Evolutionary conservation across 306 rosid species (phyloP).

Genomic region (Prosopis cineraria): DNA sequence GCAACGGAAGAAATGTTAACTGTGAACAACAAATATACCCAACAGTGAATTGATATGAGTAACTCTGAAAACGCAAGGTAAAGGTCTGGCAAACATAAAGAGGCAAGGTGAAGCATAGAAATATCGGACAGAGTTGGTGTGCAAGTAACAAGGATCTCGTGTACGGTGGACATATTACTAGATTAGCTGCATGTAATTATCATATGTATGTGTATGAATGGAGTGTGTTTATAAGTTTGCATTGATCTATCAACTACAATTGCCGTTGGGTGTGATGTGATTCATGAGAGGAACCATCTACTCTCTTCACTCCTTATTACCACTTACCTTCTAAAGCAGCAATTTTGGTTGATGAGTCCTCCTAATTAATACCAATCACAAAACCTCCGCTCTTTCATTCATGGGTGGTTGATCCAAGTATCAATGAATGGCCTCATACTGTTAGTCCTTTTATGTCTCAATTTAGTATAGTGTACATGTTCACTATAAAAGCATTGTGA

Average conservation of each 20-base stretch:
- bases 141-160: slow-evolving; percentile 1
- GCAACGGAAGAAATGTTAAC: too few relatives aligned
- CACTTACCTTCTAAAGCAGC: slow-evolving; percentile 7
- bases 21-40: neutral
- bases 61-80: neutral
- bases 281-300: slow-evolving; percentile 3
- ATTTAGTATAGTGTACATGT: neutral
- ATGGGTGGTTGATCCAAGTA: slow-evolving; percentile 11
- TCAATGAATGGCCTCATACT: slow-evolving; percentile 16
- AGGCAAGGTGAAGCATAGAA: neutral
- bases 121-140: slow-evolving; percentile 13
- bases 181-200: slow-evolving; percentile 26
- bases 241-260: slow-evolving; percentile 4
- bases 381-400: neutral
- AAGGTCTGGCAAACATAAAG: neutral
- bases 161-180: slow-evolving; percentile 12
- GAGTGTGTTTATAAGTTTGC: slow-evolving; percentile 25
- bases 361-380: slow-evolving; percentile 10
- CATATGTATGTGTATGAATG: neutral
- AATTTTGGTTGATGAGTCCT: slow-evolving; percentile 22
- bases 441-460: neutral
- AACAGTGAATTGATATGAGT: neutral
- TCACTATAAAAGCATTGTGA: neutral
- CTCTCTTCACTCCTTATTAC: slow-evolving; percentile 23
- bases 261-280: slow-evolving; percentile 16